Conservation (phyloP, 305 asterid species). For the Rubia tinctorum region DNA sequence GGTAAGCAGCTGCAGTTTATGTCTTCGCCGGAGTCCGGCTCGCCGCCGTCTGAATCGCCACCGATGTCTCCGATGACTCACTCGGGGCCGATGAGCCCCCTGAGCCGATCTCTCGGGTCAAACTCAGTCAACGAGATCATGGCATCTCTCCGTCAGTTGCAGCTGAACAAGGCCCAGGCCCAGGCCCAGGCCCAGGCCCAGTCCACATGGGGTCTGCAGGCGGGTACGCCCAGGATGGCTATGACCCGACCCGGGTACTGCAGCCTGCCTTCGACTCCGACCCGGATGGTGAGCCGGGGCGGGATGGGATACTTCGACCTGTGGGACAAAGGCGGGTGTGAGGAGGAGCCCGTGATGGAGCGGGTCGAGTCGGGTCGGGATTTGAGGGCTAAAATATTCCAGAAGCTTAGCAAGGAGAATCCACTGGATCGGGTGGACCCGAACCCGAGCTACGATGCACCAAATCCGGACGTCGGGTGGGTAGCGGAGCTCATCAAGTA, state of each 20-base stretch:
- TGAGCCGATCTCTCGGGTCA: slow-evolving; percentile 39
- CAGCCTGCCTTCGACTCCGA: slow-evolving; percentile 48
- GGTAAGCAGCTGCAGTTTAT: slow-evolving; percentile 28
- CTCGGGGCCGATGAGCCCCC: slow-evolving; percentile 21
- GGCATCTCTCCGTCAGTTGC: slow-evolving; percentile 57
- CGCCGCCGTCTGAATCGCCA: slow-evolving; percentile 70
- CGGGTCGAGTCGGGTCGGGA: slow-evolving; percentile 50
- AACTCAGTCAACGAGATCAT: slow-evolving; percentile 44
- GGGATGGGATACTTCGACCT: slow-evolving; percentile 22
- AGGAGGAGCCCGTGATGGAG: slow-evolving; percentile 41
- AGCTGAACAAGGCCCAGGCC: slow-evolving; percentile 50
- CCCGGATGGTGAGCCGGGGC: slow-evolving; percentile 24
- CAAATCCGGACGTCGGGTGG: slow-evolving; percentile 67
- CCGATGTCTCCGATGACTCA: slow-evolving; percentile 62
- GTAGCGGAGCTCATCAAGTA: slow-evolving; percentile 53
- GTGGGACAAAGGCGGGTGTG: slow-evolving; percentile 21
- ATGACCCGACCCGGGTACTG: slow-evolving; percentile 33
- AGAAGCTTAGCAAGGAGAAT: slow-evolving; percentile 45
- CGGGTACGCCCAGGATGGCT: slow-evolving; percentile 21
- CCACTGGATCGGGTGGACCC: slow-evolving; percentile 31
- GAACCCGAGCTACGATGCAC: background rate
- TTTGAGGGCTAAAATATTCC: slow-evolving; percentile 46
- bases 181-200: slow-evolving; percentile 20
- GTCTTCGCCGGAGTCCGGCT: slow-evolving; percentile 51
- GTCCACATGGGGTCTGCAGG: slow-evolving; percentile 37